Conservation (phyloP, 2,329 filamentous ascomycete genomes). For the Aureobasidium mangrovei region DNA sequence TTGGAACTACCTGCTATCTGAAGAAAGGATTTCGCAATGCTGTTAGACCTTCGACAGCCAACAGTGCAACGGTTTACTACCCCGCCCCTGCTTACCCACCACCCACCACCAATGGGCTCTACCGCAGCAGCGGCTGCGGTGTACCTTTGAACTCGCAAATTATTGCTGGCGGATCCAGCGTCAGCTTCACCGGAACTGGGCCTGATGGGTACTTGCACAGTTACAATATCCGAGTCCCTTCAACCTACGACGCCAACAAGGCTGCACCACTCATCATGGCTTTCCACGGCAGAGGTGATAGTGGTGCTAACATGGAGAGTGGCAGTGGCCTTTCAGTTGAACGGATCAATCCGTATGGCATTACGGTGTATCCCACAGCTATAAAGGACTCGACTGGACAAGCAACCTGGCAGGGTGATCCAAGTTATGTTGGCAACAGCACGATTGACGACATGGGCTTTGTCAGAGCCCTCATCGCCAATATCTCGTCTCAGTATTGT, state of each 20-base stretch:
- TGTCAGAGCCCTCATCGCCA: constrained; percentile 32
- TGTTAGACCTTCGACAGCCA: neutral
- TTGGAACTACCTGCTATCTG: constrained; percentile 4
- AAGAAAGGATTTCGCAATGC: neutral
- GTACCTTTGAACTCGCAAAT: constrained; percentile 18
- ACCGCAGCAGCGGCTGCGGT: constrained; percentile 22
- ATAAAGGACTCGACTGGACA: constrained; percentile 18
- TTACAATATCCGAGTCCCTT: constrained; percentile 32
- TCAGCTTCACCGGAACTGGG: constrained; percentile 16
- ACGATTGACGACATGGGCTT: constrained; percentile 34
- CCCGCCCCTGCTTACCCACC: constrained; percentile 11
- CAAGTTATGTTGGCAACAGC: constrained; percentile 30
- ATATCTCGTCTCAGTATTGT: constrained; percentile 32
- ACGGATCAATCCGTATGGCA: constrained; percentile 36
- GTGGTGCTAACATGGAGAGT: constrained; percentile 31
- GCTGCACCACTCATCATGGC: constrained; percentile 39
- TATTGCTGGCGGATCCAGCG: constrained; percentile 18
- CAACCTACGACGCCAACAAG: constrained; percentile 30
- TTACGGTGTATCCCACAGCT: constrained; percentile 39
- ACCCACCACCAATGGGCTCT: constrained; percentile 14
- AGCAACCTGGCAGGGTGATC: constrained; percentile 33
- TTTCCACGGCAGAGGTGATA: constrained; percentile 38
- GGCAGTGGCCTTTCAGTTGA: constrained; percentile 39
- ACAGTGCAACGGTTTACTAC: neutral
- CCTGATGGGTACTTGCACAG: constrained; percentile 24